Conservation (phyloP, 2,329 filamentous ascomycete species). For the Neofusicoccum kwambonambiense region DNA sequence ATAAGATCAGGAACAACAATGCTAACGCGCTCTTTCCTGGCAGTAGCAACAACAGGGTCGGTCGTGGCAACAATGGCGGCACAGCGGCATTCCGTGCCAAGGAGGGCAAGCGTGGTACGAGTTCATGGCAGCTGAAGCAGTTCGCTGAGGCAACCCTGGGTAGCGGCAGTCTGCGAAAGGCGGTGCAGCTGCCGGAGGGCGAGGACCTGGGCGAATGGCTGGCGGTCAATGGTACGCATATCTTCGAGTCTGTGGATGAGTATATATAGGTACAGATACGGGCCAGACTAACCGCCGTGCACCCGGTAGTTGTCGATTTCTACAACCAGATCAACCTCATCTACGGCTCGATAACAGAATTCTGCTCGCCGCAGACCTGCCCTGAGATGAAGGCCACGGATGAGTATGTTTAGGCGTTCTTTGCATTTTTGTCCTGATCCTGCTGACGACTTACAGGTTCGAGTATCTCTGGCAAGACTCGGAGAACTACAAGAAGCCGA, state of each 20-base stretch:
- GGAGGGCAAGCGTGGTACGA: conserved; percentile 79
- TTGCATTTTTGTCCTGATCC: neutral
- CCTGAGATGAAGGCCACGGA: conserved; percentile 99
- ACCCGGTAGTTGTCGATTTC: conserved; percentile 89
- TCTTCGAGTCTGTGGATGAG: neutral
- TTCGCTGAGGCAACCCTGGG: conserved; percentile 97
- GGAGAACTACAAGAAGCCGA: conserved; percentile 90
- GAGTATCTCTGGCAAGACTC: conserved; percentile 99
- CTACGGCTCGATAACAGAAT: conserved; percentile 98
- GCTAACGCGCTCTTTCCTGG: neutral
- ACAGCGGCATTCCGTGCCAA: conserved; percentile 84
- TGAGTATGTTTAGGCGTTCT: conserved; percentile 61
- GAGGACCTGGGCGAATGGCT: conserved; percentile 98
- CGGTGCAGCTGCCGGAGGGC: conserved; percentile 93
- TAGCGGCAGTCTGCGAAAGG: conserved; percentile 90
- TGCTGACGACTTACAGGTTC: conserved; percentile 59
- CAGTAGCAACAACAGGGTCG: conserved; percentile 17
- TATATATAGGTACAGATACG: neutral
- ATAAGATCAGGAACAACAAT: conserved; percentile 1
- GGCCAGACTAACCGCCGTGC: conserved; percentile 19
- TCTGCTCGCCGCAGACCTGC: conserved; percentile 95
- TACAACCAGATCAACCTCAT: conserved; percentile 99
- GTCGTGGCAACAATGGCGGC: conserved; percentile 34
- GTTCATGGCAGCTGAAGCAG: conserved; percentile 90
- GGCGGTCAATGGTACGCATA: conserved; percentile 81